A percentile compares a stretch with the other conserved stretches of the same genome.
phyloP scores from a whole-genome alignment of 2,329 filamentous ascomycete genomes.

The Fusarium albidum region DNA sequence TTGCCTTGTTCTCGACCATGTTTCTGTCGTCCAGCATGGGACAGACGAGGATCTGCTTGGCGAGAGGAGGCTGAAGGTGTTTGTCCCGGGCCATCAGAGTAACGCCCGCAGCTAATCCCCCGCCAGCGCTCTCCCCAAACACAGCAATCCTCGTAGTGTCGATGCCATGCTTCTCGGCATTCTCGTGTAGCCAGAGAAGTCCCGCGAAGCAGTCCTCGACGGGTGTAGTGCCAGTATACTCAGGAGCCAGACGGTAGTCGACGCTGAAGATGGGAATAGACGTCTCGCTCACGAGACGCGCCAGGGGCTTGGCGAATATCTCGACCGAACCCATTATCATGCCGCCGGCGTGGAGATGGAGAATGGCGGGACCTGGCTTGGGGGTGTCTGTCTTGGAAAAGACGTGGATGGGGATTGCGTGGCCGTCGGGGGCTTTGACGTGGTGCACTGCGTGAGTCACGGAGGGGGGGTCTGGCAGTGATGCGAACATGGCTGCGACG shows the following conservation, averaged over 20 bases:
- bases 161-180: conserved; percentile 8
- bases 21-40: conserved; percentile 29
- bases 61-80: background rate
- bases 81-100: conserved; percentile 18
- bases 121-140: conserved; percentile 23
- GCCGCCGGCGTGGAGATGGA: too few species aligned
- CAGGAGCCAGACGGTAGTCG: conserved; percentile 21
- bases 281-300: too few species aligned
- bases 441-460: too few species aligned
- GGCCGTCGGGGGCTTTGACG: too few species aligned
- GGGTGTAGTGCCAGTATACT: conserved; percentile 15
- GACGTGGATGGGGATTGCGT: too few species aligned
- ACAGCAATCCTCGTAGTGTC: conserved; percentile 17
- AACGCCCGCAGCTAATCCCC: conserved; percentile 12
- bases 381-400: too few species aligned
- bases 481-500: too few species aligned
- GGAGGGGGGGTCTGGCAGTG: too few species aligned
- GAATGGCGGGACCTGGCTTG: too few species aligned
- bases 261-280: conserved; percentile 20
- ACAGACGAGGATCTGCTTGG: conserved; percentile 17
- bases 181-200: conserved; percentile 4
- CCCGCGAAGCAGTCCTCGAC: conserved; percentile 23
- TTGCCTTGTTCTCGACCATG: background rate
- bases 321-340: too few species aligned
- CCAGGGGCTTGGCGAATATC: too few species aligned